Evolutionary conservation across 495 filamentous ascomycete genomes (phyloP), one percentile per base, ranked within the genome.

Genomic region (Astrothelium macrocarpum): DNA sequence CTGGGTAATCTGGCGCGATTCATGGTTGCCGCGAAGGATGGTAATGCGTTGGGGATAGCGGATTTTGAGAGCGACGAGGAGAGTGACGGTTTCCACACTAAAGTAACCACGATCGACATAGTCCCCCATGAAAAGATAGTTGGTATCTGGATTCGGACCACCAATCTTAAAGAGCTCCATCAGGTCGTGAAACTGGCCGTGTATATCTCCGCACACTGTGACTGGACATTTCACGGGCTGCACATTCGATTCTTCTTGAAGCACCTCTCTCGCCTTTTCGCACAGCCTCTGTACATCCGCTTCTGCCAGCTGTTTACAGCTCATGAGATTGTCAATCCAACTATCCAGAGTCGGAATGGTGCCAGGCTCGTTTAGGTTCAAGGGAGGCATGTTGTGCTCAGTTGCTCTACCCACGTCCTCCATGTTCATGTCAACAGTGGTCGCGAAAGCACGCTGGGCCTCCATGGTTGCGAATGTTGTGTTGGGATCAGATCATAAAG

Each of bases 321-420:
- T 87, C 94, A 98, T 98, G 78, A 98, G 79, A 77, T 83, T 94
- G 80, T 95, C 92, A 74, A 98, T 98, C 94, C 94, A 98, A 67
- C 93, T 91, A 76, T 98, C 94, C 43, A 97, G 79, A 39, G 91
- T 95, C 39, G 91, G 87, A 78, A 96, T 94, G 63, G 91, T 88
- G 36, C 90, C 83, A 11, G 95, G 86, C 75, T 97, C 95, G 23
- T 68, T 64, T 59, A 68, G 66, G n/a, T 84, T 81, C 26, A 82
- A 16, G 9, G 49, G 79, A 66, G 71, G 90, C 77, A 68, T 82
- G 80, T 73, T 92, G 84, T 66, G 91, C 71, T 95, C 86, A 66
- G 91, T 89, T 67, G 86, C 83, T 74, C 91, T 88, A 71, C 88
- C 89, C 67, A 96, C 91, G 75, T 98, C 94, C 79, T 89, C 87